Evolutionary conservation across 768 basidiomycete species (phyloP).

Genomic region (Termitomyces sp.): DNA sequence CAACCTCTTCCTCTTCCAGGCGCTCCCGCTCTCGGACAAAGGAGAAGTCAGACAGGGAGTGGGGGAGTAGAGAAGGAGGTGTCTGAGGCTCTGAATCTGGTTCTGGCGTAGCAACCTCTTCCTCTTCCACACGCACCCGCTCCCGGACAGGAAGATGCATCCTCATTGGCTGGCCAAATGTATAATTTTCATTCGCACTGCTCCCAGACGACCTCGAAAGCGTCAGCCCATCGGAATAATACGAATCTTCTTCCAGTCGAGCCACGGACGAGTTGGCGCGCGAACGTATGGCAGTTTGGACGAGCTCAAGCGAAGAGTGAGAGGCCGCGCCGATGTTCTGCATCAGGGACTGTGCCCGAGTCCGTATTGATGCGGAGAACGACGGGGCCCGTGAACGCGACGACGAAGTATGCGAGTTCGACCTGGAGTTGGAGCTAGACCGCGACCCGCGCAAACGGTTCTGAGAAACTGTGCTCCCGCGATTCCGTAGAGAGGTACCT

Average conservation of each 20-base stretch:
- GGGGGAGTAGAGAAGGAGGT: slow-evolving; percentile 11
- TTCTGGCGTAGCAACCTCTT: background rate
- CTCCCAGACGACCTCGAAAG: slow-evolving; percentile 45
- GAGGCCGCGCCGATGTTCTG: slow-evolving; percentile 59
- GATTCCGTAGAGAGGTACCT: too few species aligned
- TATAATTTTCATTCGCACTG: slow-evolving; percentile 59
- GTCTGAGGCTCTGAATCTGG: slow-evolving; percentile 4
- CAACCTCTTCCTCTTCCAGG: slow-evolving; percentile 13
- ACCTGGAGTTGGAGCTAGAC: too few species aligned
- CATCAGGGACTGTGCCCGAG: slow-evolving; percentile 61
- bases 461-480: too few species aligned
- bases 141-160: slow-evolving; percentile 27
- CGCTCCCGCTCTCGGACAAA: too few species aligned
- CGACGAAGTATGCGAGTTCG: slow-evolving; percentile 30
- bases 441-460: too few species aligned
- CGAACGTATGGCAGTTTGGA: slow-evolving; percentile 45
- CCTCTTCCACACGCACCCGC: slow-evolving; percentile 17
- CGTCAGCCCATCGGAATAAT: slow-evolving; percentile 29
- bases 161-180: slow-evolving; percentile 61
- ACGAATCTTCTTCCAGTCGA: slow-evolving; percentile 52
- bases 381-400: slow-evolving; percentile 40
- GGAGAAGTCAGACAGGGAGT: slow-evolving; percentile 11
- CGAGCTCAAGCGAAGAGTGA: slow-evolving; percentile 53
- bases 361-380: slow-evolving; percentile 45
- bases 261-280: slow-evolving; percentile 68